Evolutionary conservation across 2,329 filamentous ascomycete species (phyloP), one percentile per base, ranked within the genome.

Genomic region (Proliferodiscus dingleyae): DNA sequence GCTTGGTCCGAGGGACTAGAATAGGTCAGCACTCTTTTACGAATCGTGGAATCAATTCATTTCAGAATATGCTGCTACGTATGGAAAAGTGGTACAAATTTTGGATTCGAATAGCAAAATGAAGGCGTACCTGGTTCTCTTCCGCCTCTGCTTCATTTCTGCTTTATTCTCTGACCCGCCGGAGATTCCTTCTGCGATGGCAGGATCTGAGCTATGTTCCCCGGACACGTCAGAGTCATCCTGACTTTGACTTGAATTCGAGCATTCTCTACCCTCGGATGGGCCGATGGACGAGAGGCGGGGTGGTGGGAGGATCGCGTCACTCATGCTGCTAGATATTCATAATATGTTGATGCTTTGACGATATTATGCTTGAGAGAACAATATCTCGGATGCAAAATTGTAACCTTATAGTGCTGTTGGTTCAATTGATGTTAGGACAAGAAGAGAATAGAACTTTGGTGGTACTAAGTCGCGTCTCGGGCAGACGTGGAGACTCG

Each of bases 1-100:
- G 83, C 79, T 71, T 95, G 91, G 70, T 97, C 91, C 67, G 91
- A 86, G 32, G 87, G 83, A 62, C 89, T 95, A 40, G 29, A 45
- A 22, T 5, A 32, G 29, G 28, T 57, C 50, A 60, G 54, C 47
- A 41, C n/a, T n/a, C n/a, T n/a, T n/a, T n/a, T n/a, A n/a, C n/a
- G n/a, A n/a, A n/a, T n/a, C n/a, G n/a, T n/a, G n/a, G n/a, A n/a
- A n/a, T 39, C 26, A 23, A n/a, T 33, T 41, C 8, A 33, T 8
- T 34, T 8, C n/a, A 9, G 6, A 40, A 16, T 36, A 26, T 26
- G 24, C 24, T 26, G 6, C 6, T 26, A 11, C 6, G 11, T 26
- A 6, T 11, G 24, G 6, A 26, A 26, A 26, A 26, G 33, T 32
- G 19, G 9, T 28, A 37, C 5, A 29, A 4, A 26, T 7, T 13